Percentiles rank a stretch among this genome's conserved stretches.
Evolutionary conservation across 1,284 basidiomycete genomes (phyloP).

Genomic region (Cystobasidium pallidum): DNA sequence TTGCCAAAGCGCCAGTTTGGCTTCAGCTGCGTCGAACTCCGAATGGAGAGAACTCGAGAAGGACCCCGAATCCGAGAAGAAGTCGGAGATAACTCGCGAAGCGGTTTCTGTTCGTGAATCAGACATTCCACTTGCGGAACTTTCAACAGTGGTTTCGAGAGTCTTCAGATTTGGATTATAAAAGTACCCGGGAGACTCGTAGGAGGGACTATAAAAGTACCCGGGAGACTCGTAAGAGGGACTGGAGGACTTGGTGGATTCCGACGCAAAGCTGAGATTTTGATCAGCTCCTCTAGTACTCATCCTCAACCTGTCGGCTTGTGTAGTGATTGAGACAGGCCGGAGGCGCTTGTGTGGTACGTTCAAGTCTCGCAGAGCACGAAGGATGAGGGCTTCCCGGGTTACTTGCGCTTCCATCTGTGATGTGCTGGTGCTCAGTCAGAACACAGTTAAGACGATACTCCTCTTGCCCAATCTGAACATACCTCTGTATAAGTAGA

Average conservation of each 20-base stretch:
- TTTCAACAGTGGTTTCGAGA: not conserved
- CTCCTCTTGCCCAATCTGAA: not conserved
- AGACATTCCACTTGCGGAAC: slow-evolving; percentile 1
- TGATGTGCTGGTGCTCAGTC: no score
- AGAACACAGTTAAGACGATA: no score
- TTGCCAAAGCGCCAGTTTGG: slow-evolving; percentile 25
- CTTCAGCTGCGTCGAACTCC: not conserved
- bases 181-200: not conserved
- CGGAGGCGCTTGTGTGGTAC: not conserved
- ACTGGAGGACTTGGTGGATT: not conserved
- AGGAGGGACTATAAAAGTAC: no score
- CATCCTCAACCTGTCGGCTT: not conserved
- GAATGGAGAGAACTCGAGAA: slow-evolving; percentile 6
- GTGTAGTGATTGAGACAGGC: not conserved
- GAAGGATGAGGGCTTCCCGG: not conserved
- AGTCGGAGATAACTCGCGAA: not conserved
- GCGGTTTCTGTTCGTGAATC: not conserved
- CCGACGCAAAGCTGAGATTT: no score
- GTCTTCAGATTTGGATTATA: not conserved
- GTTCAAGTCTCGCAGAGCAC: slow-evolving; percentile 5
- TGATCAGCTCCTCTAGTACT: not conserved
- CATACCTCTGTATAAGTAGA: no score
- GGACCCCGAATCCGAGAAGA: slow-evolving; percentile 20
- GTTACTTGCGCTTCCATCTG: not conserved
- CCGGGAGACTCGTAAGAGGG: no score